Conservation (phyloP, 1,139 yeast species). For the Debaryomyces fabryi region DNA sequence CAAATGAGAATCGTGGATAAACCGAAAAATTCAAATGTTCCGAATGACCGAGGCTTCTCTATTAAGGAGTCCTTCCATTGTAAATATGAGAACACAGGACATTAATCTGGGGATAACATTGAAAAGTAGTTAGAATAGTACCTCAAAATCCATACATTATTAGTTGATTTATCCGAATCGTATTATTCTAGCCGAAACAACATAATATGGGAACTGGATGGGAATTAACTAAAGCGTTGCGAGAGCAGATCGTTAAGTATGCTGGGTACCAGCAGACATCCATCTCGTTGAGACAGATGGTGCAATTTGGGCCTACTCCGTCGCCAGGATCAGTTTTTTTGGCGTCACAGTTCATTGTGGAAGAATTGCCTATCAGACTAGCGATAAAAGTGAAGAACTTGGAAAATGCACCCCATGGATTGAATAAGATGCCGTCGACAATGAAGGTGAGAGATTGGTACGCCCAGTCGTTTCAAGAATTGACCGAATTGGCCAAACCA, state of each 20-base stretch:
- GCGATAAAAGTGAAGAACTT: conserved; percentile 87
- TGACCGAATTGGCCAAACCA: conserved; percentile 60
- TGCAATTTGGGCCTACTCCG: conserved; percentile 84
- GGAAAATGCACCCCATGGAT: conserved; percentile 77
- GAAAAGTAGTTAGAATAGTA: background rate
- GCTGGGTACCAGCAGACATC: conserved; percentile 84
- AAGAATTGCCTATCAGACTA: conserved; percentile 83
- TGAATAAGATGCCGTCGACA: conserved; percentile 74
- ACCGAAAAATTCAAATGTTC: background rate
- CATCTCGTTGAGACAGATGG: conserved; percentile 85
- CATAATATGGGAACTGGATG: conserved; percentile 45
- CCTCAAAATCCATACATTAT: background rate
- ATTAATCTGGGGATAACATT: conserved; percentile 7
- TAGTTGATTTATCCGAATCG: background rate
- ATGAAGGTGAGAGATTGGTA: conserved; percentile 84
- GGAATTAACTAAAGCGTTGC: conserved; percentile 44
- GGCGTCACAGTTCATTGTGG: conserved; percentile 84
- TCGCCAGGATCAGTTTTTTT: conserved; percentile 77
- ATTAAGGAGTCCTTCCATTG: background rate
- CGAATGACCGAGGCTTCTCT: background rate
- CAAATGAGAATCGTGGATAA: background rate
- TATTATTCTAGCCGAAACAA: background rate
- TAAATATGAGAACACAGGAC: conserved; percentile 1
- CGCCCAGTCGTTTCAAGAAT: conserved; percentile 86
- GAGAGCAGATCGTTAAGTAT: conserved; percentile 51